Evolutionary conservation across 345 rosid genomes (phyloP).

Genomic region (Durio zibethinus): DNA sequence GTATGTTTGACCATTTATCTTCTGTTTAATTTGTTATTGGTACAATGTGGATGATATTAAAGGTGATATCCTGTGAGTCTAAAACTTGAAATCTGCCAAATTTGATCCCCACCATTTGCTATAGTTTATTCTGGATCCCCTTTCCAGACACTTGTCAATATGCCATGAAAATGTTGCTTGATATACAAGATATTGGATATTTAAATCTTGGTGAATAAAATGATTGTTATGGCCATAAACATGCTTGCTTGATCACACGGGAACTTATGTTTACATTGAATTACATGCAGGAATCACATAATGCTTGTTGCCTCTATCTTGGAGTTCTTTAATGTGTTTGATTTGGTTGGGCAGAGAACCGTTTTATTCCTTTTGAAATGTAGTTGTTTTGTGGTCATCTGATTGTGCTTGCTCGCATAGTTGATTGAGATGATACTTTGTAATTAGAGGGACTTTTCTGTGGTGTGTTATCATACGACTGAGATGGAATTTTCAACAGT

Average conservation of each 20-base stretch:
- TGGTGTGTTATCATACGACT: background rate
- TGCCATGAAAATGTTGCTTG: background rate
- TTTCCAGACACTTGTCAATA: background rate
- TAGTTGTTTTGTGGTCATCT: background rate
- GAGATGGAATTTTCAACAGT: conserved; percentile 46
- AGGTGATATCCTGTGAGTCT: background rate
- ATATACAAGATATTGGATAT: background rate
- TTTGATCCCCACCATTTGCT: background rate
- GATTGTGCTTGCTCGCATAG: background rate
- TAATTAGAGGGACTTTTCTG: conserved; percentile 3
- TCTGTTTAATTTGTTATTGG: conserved; percentile 4
- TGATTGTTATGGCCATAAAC: background rate
- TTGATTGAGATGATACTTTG: background rate
- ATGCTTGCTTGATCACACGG: background rate
- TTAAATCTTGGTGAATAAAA: background rate
- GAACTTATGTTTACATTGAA: background rate
- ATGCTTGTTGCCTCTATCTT: background rate
- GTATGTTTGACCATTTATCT: conserved; percentile 33
- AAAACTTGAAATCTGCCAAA: background rate
- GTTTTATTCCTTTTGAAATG: background rate
- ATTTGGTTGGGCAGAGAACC: background rate
- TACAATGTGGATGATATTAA: background rate
- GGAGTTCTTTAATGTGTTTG: background rate
- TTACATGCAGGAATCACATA: background rate
- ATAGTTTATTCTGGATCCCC: background rate